Percentiles rank a stretch among this genome's conserved stretches.
These are phyloP conservation scores for Calonectria ilicicola DNA, from an alignment of 2,329 filamentous ascomycete species.

Conservation along the genomic window DNA sequence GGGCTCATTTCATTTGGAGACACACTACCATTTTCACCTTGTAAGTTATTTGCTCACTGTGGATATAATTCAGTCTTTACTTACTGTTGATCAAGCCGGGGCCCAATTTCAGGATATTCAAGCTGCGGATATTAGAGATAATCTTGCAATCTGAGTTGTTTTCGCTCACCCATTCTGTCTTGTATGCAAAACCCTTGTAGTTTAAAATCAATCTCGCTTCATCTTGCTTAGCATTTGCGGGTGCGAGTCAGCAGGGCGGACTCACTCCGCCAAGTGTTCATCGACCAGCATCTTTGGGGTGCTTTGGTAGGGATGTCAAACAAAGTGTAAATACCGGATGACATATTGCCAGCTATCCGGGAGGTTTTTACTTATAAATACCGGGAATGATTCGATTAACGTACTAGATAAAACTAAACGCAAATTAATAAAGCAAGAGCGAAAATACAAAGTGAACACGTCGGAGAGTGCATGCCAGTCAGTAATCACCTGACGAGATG, in stretches of 20 bases:
- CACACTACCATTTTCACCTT: background rate
- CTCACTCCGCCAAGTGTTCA: conserved; percentile 36
- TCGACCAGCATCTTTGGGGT: conserved; percentile 33
- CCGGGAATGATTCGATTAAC: no score
- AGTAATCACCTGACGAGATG: background rate
- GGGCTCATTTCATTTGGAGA: conserved; percentile 12
- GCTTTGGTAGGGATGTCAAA: conserved; percentile 31
- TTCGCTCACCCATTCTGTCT: conserved; percentile 30
- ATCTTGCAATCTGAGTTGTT: accelerated
- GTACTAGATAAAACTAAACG: background rate
- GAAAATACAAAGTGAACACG: no score
- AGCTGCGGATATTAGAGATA: background rate
- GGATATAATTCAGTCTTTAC: background rate
- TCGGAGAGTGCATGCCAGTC: background rate
- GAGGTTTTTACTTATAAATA: no score
- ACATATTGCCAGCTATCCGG: conserved; percentile 11
- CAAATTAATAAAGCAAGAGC: background rate
- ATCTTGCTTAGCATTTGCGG: accelerated
- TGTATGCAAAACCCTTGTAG: conserved; percentile 29
- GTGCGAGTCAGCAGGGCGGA: accelerated
- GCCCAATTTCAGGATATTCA: conserved; percentile 30
- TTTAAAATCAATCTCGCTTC: conserved; percentile 32
- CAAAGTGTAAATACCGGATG: conserved; percentile 4
- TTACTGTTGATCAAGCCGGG: conserved; percentile 23
- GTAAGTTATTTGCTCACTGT: background rate